Evolutionary conservation across 2,329 filamentous ascomycete species (phyloP).

Genomic region (Claviceps maximensis): DNA sequence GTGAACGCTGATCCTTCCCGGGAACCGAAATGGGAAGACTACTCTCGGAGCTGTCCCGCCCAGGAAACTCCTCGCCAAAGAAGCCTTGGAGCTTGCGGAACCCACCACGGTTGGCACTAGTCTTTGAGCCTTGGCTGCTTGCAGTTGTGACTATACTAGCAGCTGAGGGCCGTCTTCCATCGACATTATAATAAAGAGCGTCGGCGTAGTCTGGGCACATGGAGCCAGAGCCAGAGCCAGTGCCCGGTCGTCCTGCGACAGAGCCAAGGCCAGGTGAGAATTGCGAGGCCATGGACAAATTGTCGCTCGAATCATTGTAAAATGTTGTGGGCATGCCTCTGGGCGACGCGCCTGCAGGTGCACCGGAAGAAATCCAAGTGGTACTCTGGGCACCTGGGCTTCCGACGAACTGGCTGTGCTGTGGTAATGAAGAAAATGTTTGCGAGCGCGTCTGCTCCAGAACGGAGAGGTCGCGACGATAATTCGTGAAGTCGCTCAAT

Average conservation of each 20-base stretch:
- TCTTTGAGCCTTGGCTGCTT: slow-evolving; percentile 73
- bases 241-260: slow-evolving; percentile 15
- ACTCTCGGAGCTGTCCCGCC: slow-evolving; percentile 60
- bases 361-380: slow-evolving; percentile 43
- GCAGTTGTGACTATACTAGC: slow-evolving; percentile 69
- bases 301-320: slow-evolving; percentile 65
- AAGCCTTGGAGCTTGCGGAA: slow-evolving; percentile 80
- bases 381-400: slow-evolving; percentile 38
- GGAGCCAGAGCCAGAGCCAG: slow-evolving; percentile 4
- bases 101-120: slow-evolving; percentile 55
- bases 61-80: slow-evolving; percentile 80
- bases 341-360: slow-evolving; percentile 20
- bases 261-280: slow-evolving; percentile 58
- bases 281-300: slow-evolving; percentile 47
- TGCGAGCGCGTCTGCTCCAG: slow-evolving; percentile 49
- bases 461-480: slow-evolving; percentile 58
- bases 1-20: slow-evolving; percentile 47
- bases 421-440: slow-evolving; percentile 32
- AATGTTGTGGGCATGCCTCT: slow-evolving; percentile 43
- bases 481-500: slow-evolving; percentile 51
- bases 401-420: slow-evolving; percentile 31
- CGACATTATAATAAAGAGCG: slow-evolving; percentile 40
- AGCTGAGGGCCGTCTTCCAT: slow-evolving; percentile 73
- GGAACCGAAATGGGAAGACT: slow-evolving; percentile 39
- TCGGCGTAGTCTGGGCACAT: slow-evolving; percentile 45